Base-by-base conservation (phyloP, 805 yeast species). In the Priceomyces castillae region DNA sequence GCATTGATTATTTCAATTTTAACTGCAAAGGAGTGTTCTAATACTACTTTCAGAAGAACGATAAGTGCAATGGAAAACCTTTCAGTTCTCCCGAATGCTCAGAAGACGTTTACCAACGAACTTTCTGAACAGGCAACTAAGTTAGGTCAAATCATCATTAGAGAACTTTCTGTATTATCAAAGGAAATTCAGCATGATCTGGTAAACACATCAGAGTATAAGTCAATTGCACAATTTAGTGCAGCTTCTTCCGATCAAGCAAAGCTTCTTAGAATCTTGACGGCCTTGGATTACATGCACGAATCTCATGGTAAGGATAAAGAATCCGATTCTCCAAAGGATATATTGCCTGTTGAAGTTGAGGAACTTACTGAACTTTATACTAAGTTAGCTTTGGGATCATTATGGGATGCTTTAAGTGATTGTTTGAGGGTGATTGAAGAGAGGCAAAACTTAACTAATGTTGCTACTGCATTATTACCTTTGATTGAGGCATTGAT, bases 401-500 rank as follows among this genome's bases (percentile, higher is more conserved):
- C 81, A 1, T 63, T 92, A 19, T 92, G 98, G 98, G 86, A 82
- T 31, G 86, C 90, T 0, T 71, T 88, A 37, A 84, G 94, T 65
- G 86, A 80, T 39, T 82, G 88, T 51, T 68, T 89, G 53, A 64
- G 80, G 34, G 71, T 76, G 4, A 68, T 86, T 45, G 92, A 84
- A 55, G 81, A 76, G 17, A 76, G 77, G 33, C 72, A 76, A 12
- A 70, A 71, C 12, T 67, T 78, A 17, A 44, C 60, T 1, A 61
- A 56, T 39, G 79, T 88, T 36, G 90, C 96, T 0, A 84, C 95
- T 1, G 84, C 87, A 1, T 65, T 90, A 18, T 69, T 92, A 18
- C 97, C 98, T 0, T 64, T 90, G 47, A 88, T 92, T 47, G 99
- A 92, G 60, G 82, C 96, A 0, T 71, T 94, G 44, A 89, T 94